These are phyloP conservation scores for Arachnopeziza araneosa DNA, from an alignment of 2,329 filamentous ascomycete species.

Conservation along the genomic window DNA sequence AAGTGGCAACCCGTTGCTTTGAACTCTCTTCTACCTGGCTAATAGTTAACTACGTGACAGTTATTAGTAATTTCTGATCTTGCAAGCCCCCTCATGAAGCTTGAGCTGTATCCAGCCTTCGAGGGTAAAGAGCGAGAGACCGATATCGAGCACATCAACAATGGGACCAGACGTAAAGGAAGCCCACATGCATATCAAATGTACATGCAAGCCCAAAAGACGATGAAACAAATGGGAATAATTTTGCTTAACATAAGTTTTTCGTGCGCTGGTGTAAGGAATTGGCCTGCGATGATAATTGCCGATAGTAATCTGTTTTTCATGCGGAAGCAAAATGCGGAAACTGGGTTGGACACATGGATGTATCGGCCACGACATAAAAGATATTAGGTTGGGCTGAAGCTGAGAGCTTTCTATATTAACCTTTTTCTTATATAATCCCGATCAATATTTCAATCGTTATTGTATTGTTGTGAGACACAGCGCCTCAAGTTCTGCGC, in stretches of 20 bases:
- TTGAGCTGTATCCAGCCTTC: neutral
- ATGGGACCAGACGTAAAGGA: neutral
- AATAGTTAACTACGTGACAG: neutral
- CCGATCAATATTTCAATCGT: too few species aligned
- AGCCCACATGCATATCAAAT: neutral
- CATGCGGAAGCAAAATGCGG: neutral
- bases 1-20: neutral
- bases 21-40: neutral
- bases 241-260: neutral
- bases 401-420: too few species aligned
- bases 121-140: neutral
- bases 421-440: too few species aligned
- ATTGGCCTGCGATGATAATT: neutral
- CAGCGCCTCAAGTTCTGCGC: too few species aligned
- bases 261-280: neutral
- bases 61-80: neutral
- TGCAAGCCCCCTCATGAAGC: neutral
- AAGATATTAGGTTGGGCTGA: too few species aligned
- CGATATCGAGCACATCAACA: neutral
- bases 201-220: neutral
- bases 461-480: too few species aligned
- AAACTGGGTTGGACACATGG: neutral
- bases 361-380: too few species aligned
- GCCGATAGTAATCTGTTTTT: neutral
- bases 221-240: neutral